Evolutionary conservation across 768 basidiomycete species (phyloP), one percentile per base, ranked within the genome.

Genomic region (Boletellus emodensis): DNA sequence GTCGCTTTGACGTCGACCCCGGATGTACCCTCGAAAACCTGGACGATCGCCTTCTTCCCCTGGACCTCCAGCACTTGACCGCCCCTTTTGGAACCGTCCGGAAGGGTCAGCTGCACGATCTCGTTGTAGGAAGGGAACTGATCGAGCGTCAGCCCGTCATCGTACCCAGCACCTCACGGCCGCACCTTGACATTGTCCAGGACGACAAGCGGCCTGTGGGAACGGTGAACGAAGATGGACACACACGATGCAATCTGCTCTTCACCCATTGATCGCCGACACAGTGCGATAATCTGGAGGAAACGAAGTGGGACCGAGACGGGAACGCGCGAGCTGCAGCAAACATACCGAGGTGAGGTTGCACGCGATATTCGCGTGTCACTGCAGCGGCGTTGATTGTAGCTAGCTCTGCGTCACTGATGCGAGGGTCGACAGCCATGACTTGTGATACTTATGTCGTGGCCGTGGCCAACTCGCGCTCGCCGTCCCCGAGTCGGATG

Each of bases 121-220:
- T 98, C 95, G 71, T 97, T 97, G 77, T 96, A 98, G 18, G 94
- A 91, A 6, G 94, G 87, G 69, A 96, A 97, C 92, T 96, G 59
- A 51, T 49, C 44, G 36, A 40, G 28, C 15, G 40, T 67, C 26
- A 63, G 63, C 32, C 42, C 37, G 30, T 40, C 22, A 18, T 15
- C 49, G 34, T 48, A 38, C 42, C 49, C 26, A 33, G 37, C 9
- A 36, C 18, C 46, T 34, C 46, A 41, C 38, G 49, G 39, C 40
- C 79, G 49, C 62, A 90, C 94, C 78, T 95, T 96, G 81, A 99
- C 95, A 68, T 98, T 97, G 73, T 99, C 95, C 57, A 99, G 76
- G 13, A 99, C 85, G 51, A 99, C 96, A 46, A 99, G 78, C 40
- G 95, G 96, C 40, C 95, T 94, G 60, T 15, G n/a, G 3, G 49